A percentile compares a stretch with the other conserved stretches of the same genome.
phyloP scores from a whole-genome alignment of 2,329 filamentous ascomycete species.

The Lasiodiplodia theobromae region DNA sequence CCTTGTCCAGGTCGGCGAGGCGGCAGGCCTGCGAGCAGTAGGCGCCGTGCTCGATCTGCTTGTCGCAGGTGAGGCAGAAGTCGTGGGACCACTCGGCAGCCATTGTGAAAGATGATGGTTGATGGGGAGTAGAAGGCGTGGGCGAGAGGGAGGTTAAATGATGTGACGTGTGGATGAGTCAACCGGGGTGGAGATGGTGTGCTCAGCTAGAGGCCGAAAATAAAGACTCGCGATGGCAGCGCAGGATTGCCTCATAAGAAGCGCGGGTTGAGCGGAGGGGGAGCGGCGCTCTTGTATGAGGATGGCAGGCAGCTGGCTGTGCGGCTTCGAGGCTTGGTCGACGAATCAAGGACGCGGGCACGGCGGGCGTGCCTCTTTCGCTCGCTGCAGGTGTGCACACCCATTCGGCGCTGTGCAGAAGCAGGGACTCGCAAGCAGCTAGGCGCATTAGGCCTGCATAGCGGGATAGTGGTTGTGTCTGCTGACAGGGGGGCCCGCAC shows the following conservation, averaged over 20 bases:
- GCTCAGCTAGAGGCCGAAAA: conserved; percentile 8
- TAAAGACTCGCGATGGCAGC: conserved; percentile 5
- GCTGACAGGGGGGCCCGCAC: conserved; percentile 12
- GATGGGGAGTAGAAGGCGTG: neutral
- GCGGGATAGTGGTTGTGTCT: conserved; percentile 27
- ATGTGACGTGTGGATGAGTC: conserved; percentile 25
- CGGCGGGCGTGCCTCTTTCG: conserved; percentile 25
- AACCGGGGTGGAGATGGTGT: conserved; percentile 27
- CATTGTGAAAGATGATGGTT: conserved; percentile 38
- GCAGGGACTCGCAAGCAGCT: conserved; percentile 26
- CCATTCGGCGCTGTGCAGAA: conserved; percentile 23
- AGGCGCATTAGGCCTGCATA: conserved; percentile 27
- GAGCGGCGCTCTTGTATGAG: conserved; percentile 29
- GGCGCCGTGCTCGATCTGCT: conserved; percentile 76
- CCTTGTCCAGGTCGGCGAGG: conserved; percentile 84
- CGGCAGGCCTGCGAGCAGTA: conserved; percentile 95
- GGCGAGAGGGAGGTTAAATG: neutral
- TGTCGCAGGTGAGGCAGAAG: conserved; percentile 94
- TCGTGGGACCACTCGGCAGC: conserved; percentile 76
- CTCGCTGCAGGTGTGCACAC: conserved; percentile 27
- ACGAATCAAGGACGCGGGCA: conserved; percentile 24
- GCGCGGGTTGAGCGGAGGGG: conserved; percentile 20
- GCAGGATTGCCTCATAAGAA: conserved; percentile 22
- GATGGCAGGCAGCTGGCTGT: conserved; percentile 21
- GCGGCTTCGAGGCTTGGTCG: conserved; percentile 19